Conservation (phyloP, 768 basidiomycete genomes). For the Kwoniella pini region DNA sequence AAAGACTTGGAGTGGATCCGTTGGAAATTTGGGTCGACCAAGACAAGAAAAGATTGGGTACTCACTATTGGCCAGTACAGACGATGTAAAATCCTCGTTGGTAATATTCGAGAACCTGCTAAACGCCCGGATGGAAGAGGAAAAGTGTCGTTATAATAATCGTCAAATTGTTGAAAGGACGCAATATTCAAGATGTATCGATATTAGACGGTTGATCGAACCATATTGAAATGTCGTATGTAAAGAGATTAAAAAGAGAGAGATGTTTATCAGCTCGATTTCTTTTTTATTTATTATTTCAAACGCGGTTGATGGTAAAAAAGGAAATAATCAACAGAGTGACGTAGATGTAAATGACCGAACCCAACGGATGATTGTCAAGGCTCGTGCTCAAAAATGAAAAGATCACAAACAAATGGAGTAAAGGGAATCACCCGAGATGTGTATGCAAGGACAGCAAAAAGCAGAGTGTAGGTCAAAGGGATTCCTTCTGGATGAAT, state of each 20-base stretch:
- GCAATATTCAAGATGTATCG: background rate
- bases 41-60: background rate
- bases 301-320: constrained; percentile 1
- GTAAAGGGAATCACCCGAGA: background rate
- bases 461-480: background rate
- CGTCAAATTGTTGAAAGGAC: background rate
- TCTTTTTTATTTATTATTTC: background rate
- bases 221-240: constrained; percentile 16
- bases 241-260: background rate
- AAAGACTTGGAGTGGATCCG: background rate
- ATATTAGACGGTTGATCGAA: background rate
- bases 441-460: background rate
- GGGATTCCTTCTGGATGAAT: background rate
- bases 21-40: background rate
- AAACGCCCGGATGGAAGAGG: too few relatives aligned
- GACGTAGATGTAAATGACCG: background rate
- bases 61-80: background rate
- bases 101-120: too few relatives aligned
- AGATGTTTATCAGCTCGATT: background rate
- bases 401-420: background rate
- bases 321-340: background rate
- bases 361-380: background rate
- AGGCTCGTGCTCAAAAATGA: background rate
- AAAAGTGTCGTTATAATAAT: too few relatives aligned
- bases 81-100: background rate